Evolutionary conservation across 805 yeast genomes (phyloP).

Genomic region (Metschnikowia colocasiae): DNA sequence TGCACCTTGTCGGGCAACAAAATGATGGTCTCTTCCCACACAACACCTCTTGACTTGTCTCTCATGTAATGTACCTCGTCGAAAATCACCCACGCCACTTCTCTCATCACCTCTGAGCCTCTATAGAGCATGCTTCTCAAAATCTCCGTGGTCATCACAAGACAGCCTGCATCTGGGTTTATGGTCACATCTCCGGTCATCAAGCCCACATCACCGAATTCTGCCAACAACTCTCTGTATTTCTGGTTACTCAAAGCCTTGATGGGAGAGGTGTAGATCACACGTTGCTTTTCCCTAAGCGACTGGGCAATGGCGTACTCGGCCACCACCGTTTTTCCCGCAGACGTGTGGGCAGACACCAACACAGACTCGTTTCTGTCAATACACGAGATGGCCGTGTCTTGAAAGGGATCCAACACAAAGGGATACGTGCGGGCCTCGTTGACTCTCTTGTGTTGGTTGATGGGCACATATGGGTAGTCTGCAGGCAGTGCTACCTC

Average conservation of each 20-base stretch:
- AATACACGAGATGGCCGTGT: conserved; percentile 92
- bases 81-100: conserved; percentile 97
- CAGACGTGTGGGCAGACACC: conserved; percentile 97
- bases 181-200: conserved; percentile 99
- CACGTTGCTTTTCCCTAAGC: conserved; percentile 86
- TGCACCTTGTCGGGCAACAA: conserved; percentile 93
- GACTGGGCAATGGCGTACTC: conserved; percentile 97
- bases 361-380: conserved; percentile 92
- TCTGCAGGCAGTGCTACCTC: conserved; percentile 96
- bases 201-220: conserved; percentile 94
- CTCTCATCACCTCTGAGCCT: conserved; percentile 97
- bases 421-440: conserved; percentile 93
- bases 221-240: conserved; percentile 86
- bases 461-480: conserved; percentile 82
- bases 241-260: conserved; percentile 94
- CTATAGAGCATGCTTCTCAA: conserved; percentile 92
- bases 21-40: conserved; percentile 98
- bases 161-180: conserved; percentile 96
- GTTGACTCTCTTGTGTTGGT: conserved; percentile 70
- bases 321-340: conserved; percentile 96
- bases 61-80: conserved; percentile 99
- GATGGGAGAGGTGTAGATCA: conserved; percentile 92
- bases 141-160: conserved; percentile 99
- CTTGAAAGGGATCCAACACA: conserved; percentile 94
- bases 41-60: conserved; percentile 97